Evolutionary conservation across 352 stramenopile genomes (phyloP).

Genomic region (Phytophthora megakarya): DNA sequence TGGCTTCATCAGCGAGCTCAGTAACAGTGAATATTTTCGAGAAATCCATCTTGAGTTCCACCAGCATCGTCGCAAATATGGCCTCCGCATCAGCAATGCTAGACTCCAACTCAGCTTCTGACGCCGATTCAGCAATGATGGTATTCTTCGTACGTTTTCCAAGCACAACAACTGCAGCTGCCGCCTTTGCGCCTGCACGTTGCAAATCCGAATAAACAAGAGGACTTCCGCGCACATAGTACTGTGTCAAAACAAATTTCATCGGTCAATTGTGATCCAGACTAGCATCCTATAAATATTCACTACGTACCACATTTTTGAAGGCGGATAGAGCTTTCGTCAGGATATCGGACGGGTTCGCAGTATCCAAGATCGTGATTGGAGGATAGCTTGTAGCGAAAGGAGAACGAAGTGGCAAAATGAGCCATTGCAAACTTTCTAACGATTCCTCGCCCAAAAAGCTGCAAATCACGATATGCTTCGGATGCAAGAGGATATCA

Average conservation of each 20-base stretch:
- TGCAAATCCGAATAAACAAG: constrained; percentile 81
- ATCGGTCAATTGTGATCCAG: constrained; percentile 1
- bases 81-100: constrained; percentile 82
- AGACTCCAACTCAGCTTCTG: constrained; percentile 60
- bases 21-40: constrained; percentile 86
- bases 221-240: constrained; percentile 80
- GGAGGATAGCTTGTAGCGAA: constrained; percentile 60
- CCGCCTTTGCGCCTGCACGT: constrained; percentile 78
- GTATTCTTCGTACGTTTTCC: constrained; percentile 64
- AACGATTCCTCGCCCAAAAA: constrained; percentile 83
- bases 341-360: constrained; percentile 60
- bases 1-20: constrained; percentile 79
- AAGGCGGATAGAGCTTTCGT: constrained; percentile 55
- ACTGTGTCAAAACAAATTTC: constrained; percentile 38
- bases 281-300: too few species aligned
- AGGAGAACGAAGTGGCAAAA: constrained; percentile 63
- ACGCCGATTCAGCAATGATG: constrained; percentile 29
- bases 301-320: constrained; percentile 66
- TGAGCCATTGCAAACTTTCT: constrained; percentile 76
- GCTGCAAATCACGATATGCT: constrained; percentile 83
- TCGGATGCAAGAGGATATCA: constrained; percentile 59
- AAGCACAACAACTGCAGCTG: constrained; percentile 78
- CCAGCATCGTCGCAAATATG: constrained; percentile 87
- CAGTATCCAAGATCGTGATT: constrained; percentile 80
- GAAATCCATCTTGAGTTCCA: constrained; percentile 89